Percentiles rank a stretch among this genome's conserved stretches.
Evolutionary conservation across 345 rosid species (phyloP).

Genomic region (Raphanus sativus): DNA sequence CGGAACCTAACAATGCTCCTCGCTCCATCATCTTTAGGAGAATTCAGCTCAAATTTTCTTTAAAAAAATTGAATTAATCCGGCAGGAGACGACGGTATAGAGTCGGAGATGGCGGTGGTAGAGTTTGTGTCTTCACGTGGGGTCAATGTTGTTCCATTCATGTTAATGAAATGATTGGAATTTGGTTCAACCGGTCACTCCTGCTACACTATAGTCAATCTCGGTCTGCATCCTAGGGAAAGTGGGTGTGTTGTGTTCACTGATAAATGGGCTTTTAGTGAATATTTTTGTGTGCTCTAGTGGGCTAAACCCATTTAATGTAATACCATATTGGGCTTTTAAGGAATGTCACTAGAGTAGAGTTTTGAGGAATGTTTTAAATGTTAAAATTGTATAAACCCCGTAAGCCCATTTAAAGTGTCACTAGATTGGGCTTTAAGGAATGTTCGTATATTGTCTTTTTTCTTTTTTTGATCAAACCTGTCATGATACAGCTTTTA

Average conservation of each 20-base stretch:
- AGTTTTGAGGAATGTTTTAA: neutral
- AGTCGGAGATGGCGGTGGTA: conserved; percentile 25
- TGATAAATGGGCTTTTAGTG: neutral
- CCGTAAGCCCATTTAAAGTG: neutral
- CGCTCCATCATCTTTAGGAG: conserved; percentile 13
- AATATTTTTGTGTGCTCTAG: neutral
- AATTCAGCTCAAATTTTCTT: neutral
- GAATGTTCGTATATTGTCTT: neutral
- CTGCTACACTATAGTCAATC: neutral
- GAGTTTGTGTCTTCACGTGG: conserved; percentile 8
- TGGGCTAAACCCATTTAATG: neutral
- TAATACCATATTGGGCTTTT: neutral
- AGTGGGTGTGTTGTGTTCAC: too few species aligned
- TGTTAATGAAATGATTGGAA: neutral
- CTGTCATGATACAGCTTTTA: too few species aligned
- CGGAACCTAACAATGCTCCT: conserved; percentile 23
- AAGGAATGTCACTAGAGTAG: neutral
- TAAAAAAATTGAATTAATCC: neutral
- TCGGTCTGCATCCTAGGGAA: neutral
- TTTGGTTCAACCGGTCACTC: neutral
- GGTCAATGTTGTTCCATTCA: neutral
- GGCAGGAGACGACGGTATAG: conserved; percentile 6
- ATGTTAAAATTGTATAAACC: neutral
- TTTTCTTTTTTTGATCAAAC: too few species aligned
- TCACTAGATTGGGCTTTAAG: neutral